These are phyloP conservation scores for Verticillium zaregamsianum DNA, from an alignment of 2,329 filamentous ascomycete species.

Conservation along the genomic window DNA sequence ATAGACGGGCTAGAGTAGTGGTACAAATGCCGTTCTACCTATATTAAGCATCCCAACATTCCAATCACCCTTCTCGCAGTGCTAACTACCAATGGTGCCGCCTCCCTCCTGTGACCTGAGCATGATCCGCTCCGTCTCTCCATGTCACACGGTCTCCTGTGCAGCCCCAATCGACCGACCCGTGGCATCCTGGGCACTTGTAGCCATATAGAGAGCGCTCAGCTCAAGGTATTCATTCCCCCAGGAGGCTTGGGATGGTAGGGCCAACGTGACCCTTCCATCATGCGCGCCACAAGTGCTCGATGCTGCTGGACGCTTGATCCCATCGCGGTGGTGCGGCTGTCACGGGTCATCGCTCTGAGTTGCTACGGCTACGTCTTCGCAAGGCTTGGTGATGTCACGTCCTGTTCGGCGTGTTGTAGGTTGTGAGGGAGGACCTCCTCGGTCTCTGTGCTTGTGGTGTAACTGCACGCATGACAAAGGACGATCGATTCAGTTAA, in stretches of 20 bases:
- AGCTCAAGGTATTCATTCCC: background rate
- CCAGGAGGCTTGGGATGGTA: background rate
- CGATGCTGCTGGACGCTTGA: background rate
- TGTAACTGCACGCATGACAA: too few species aligned
- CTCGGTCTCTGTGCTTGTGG: too few species aligned
- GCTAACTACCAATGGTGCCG: background rate
- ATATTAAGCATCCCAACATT: background rate
- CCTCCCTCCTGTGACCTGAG: background rate
- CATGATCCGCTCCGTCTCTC: background rate
- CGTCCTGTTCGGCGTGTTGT: background rate
- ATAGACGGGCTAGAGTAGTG: background rate
- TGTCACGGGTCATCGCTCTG: background rate
- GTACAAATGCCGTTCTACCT: background rate
- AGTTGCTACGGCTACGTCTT: too few species aligned
- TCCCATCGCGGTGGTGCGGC: background rate
- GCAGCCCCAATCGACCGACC: background rate
- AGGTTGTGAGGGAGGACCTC: too few species aligned
- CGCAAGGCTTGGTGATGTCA: background rate
- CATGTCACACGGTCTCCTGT: background rate
- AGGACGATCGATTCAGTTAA: too few species aligned
- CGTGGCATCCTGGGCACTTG: too few species aligned
- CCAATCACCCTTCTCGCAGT: background rate
- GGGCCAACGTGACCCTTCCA: background rate
- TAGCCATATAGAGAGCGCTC: background rate
- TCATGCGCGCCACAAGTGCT: background rate